Evolutionary conservation across 192 early-diverging fungal species (phyloP), one percentile per base, ranked within the genome.

Genomic region (Mortierella claussenii): DNA sequence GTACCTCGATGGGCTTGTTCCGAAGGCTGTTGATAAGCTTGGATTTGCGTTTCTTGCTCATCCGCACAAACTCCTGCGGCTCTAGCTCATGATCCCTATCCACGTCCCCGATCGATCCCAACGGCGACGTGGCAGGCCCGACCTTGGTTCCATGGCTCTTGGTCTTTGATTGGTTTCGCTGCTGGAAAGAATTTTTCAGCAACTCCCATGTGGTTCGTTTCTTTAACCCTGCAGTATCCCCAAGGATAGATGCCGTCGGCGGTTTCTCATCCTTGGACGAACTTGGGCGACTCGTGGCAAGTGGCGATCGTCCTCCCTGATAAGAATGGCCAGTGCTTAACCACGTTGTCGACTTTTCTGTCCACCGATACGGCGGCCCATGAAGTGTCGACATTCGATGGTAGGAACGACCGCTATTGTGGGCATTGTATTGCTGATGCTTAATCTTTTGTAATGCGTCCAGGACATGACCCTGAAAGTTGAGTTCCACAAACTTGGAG

Each of bases 391-490:
- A 45, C 9, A 28, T 20, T 2, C 44, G 40, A 1, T 52, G 61
- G 2, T 21, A 48, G n/a, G n/a, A n/a, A n/a, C n/a, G n/a, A n/a
- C n/a, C n/a, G n/a, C n/a, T n/a, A n/a, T n/a, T n/a, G n/a, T n/a
- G n/a, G n/a, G n/a, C n/a, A n/a, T n/a, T n/a, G n/a, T n/a, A n/a
- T 17, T 30, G 52, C 23, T 47, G 53, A 17, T 34, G 46, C 44
- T 65, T 74, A 11, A 74, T 74, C 62, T 65, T 74, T 45, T 74
- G 55, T 4, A 74, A 33, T 2, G 27, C 55, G 18, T 74, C 70
- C 36, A 74, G 50, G 12, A 74, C 70, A 50, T 65, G 55, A 4
- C 70, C 70, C n/a, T 74, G 70, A 65, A 74, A 74, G 55, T 74
- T 49, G 18, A 64, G 47, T 24, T 74, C 70, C 15, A 65, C 49